Evolutionary conservation across 148 eudicot species (phyloP).

Genomic region (Vaccinium vitisidaea): DNA sequence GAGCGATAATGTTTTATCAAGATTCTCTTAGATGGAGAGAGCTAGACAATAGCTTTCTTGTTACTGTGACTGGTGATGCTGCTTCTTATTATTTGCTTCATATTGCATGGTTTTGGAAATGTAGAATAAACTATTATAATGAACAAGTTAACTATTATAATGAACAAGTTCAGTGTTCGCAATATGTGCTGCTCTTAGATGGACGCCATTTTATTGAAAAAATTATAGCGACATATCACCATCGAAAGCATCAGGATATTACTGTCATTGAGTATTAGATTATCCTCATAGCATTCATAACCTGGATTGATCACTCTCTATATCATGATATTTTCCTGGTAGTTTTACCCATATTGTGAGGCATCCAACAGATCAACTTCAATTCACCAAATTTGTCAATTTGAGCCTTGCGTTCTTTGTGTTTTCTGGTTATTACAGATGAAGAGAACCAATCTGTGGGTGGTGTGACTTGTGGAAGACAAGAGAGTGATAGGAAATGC

Average conservation of each 20-base stretch:
- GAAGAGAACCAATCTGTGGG: constrained; percentile 33
- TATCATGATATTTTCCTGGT: not conserved
- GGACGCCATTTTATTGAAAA: not conserved
- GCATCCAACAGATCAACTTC: not conserved
- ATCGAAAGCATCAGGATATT: not conserved
- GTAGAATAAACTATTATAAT: not conserved
- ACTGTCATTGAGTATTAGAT: not conserved
- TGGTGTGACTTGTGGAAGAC: constrained; percentile 18
- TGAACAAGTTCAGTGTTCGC: not conserved
- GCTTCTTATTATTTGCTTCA: not conserved
- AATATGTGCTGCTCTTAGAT: not conserved
- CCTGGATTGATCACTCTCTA: not conserved
- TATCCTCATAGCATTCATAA: not conserved
- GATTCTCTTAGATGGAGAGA: not conserved
- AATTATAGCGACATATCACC: no score
- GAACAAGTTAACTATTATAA: not conserved
- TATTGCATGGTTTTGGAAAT: not conserved
- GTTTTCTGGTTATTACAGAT: constrained; percentile 27
- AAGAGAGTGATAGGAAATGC: constrained; percentile 18
- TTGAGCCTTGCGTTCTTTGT: constrained; percentile 1
- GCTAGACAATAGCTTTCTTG: not conserved
- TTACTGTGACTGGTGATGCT: not conserved
- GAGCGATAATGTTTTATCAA: not conserved
- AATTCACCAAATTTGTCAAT: not conserved
- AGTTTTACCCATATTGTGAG: not conserved